These are phyloP conservation scores for Neurospora sp. DNA, from an alignment of 495 filamentous ascomycete genomes.

Conservation along the genomic window DNA sequence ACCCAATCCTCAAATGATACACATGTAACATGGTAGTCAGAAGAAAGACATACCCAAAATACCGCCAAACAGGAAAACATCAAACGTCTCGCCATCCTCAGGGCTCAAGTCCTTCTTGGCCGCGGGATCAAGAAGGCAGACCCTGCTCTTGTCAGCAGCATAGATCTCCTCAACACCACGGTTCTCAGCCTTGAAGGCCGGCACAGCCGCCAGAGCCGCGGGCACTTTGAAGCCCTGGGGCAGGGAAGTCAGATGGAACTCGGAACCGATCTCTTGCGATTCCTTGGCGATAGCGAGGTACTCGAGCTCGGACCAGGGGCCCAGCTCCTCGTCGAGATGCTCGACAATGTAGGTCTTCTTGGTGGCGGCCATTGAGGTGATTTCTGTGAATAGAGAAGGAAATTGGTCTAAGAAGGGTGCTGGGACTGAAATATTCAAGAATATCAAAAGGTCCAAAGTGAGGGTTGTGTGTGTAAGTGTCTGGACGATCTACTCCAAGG, in stretches of 20 bases:
- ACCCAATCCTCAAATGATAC: too few species aligned
- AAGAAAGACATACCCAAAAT: conserved; percentile 63
- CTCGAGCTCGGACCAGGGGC: conserved; percentile 87
- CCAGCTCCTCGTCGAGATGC: conserved; percentile 86
- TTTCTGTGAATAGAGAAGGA: background rate
- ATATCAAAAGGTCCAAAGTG: background rate
- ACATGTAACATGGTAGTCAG: too few species aligned
- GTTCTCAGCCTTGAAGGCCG: conserved; percentile 56
- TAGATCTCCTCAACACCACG: conserved; percentile 72
- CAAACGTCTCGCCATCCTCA: conserved; percentile 71
- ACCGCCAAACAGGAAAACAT: conserved; percentile 90
- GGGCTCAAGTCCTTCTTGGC: conserved; percentile 72
- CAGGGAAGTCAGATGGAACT: conserved; percentile 81
- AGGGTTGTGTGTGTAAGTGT: background rate
- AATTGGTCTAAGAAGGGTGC: background rate
- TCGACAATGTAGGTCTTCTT: conserved; percentile 75
- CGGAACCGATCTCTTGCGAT: conserved; percentile 52
- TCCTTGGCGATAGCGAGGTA: conserved; percentile 80
- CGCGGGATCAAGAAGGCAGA: conserved; percentile 84
- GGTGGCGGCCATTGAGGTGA: conserved; percentile 6
- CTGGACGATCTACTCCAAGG: background rate
- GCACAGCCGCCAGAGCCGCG: conserved; percentile 43
- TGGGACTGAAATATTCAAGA: background rate
- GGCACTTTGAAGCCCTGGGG: conserved; percentile 58
- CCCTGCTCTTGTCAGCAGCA: conserved; percentile 46